Base-by-base conservation (phyloP, 2,329 filamentous ascomycete genomes). In the Penicillium polonicum region DNA sequence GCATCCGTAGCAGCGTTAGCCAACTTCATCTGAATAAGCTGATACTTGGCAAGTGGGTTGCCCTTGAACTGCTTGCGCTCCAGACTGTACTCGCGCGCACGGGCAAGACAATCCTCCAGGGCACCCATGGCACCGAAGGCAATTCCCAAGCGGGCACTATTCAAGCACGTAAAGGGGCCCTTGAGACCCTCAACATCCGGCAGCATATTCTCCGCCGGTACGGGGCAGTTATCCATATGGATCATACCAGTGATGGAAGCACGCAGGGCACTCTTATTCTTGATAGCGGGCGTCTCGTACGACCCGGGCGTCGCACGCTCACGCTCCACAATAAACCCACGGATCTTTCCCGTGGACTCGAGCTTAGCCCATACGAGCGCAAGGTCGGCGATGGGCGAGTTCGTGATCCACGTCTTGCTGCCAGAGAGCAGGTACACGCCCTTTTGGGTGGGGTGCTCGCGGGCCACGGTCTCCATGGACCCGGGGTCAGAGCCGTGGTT, bases 221-320 rank as follows among this genome's bases (percentile, higher is more conserved):
- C 91, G 0, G 94, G 93, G 65, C 90, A 92, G 62, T 89, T 87
- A 63, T 97, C 93, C 71, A 99, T 83, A 67, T 96, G 92, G 65
- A 99, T 97, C 94, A 97, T 97, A 57, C 94, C 94, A 0, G 94
- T 99, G 62, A 97, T 89, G 13, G 91, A 96, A 13, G 94, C 94
- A 58, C 94, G 84, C 33, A 99, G 85, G 2, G 92, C 94, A 61
- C 90, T 97, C 83, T 99, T 99, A 79, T 97, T 86, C 80, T 95
- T 95, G 74, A 99, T 88, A 13, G 89, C 80, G 1, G 94, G 94
- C 6, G 94, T 99, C 74, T 94, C 91, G 15, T 99, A 82, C 0
- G 92, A 95, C 2, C 94, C 93, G 0, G 90, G 82, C 2, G 92
- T 92, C 70, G 92, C 96, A 65, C 91, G 83, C 65, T 86, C 85